Evolutionary conservation across 352 stramenopile genomes (phyloP).

Genomic region (Plasmopara viticola): DNA sequence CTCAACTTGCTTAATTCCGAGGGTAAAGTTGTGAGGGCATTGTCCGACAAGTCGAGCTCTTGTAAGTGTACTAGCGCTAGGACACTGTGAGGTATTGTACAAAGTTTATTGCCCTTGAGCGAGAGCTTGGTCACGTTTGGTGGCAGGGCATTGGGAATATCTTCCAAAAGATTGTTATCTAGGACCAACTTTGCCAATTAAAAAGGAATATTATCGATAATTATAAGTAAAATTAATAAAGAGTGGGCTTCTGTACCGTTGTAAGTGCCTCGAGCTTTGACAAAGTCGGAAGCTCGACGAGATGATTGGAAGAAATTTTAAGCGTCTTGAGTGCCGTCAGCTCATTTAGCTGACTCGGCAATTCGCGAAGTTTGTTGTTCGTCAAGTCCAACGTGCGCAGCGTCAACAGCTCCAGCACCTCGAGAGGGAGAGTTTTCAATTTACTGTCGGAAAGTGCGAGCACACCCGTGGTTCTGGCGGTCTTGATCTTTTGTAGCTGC

Average conservation of each 20-base stretch:
- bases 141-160: slow-evolving; percentile 47
- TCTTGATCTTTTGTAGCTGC: slow-evolving; percentile 73
- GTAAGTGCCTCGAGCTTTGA: slow-evolving; percentile 58
- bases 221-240: neutral
- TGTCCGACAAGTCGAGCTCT: slow-evolving; percentile 67
- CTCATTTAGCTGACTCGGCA: slow-evolving; percentile 33
- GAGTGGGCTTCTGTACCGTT: slow-evolving; percentile 14
- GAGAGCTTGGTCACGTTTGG: slow-evolving; percentile 75
- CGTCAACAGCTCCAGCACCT: slow-evolving; percentile 42
- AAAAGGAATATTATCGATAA: neutral
- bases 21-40: slow-evolving; percentile 40
- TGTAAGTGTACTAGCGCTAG: slow-evolving; percentile 46
- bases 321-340: slow-evolving; percentile 64
- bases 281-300: slow-evolving; percentile 57
- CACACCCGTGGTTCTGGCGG: slow-evolving; percentile 51
- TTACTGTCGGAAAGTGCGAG: slow-evolving; percentile 68
- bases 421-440: slow-evolving; percentile 60
- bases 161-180: slow-evolving; percentile 61
- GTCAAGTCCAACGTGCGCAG: slow-evolving; percentile 72
- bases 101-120: slow-evolving; percentile 54
- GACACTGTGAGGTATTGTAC: slow-evolving; percentile 37
- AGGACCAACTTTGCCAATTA: slow-evolving; percentile 33
- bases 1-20: slow-evolving; percentile 35
- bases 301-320: slow-evolving; percentile 56
- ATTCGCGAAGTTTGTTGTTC: slow-evolving; percentile 49